These are phyloP conservation scores for Debaryomyces nepalensis DNA, from an alignment of 1,139 yeast genomes.

Conservation along the genomic window DNA sequence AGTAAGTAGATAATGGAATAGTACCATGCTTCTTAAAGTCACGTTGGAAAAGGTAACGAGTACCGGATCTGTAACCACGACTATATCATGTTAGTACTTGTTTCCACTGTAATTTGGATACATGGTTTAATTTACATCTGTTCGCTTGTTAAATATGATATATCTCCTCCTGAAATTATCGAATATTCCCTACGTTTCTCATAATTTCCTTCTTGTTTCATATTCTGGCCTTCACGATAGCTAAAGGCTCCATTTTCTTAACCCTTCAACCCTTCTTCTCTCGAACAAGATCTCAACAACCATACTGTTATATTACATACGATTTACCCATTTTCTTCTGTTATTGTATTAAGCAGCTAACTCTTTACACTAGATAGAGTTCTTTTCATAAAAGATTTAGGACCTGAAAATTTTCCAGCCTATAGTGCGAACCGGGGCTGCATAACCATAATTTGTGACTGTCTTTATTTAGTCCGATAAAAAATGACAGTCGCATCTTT, in stretches of 20 bases:
- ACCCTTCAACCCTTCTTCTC: too few species aligned
- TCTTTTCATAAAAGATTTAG: constrained; percentile 9
- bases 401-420: constrained; percentile 14
- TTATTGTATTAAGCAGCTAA: constrained; percentile 11
- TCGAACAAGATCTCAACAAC: not conserved
- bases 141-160: not conserved
- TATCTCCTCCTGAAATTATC: too few species aligned
- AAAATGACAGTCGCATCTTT: not conserved
- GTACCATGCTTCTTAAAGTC: constrained; percentile 98
- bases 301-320: constrained; percentile 47
- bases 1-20: constrained; percentile 92
- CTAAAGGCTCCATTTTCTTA: too few species aligned
- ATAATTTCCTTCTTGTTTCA: not conserved
- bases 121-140: constrained; percentile 1
- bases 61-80: constrained; percentile 99
- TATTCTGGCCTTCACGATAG: too few species aligned
- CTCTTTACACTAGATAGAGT: not conserved
- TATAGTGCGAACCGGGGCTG: constrained; percentile 1
- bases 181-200: not conserved
- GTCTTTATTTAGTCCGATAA: not conserved
- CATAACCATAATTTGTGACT: constrained; percentile 9
- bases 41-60: constrained; percentile 99
- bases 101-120: not conserved
- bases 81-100: constrained; percentile 17
- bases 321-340: constrained; percentile 70